Conservation (phyloP, 2,329 filamentous ascomycete species). For the Chaetomium strumarium region DNA sequence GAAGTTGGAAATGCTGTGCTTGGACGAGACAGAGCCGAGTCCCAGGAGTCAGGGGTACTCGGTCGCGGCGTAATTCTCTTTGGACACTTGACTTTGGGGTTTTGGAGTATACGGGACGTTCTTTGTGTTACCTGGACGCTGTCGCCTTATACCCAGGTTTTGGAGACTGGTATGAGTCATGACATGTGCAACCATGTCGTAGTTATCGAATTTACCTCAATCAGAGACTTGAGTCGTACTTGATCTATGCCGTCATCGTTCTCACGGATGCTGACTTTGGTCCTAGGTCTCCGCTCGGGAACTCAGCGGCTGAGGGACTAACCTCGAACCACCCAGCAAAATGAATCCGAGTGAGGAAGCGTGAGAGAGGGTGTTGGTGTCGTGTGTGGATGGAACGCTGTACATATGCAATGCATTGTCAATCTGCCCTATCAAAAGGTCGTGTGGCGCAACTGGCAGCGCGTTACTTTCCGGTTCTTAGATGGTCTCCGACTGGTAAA, state of each 20-base stretch:
- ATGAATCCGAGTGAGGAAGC: too few species aligned
- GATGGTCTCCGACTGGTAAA: too few species aligned
- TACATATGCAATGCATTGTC: too few species aligned
- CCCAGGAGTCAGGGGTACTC: slow-evolving; percentile 22
- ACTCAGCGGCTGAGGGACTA: too few species aligned
- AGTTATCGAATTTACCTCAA: not conserved
- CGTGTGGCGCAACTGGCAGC: too few species aligned
- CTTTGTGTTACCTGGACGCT: not conserved
- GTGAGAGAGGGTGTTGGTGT: too few species aligned
- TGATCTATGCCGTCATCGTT: not conserved
- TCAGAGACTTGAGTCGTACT: not conserved
- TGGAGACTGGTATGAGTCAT: not conserved
- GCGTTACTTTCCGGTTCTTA: too few species aligned
- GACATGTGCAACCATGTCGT: not conserved
- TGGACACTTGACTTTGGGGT: not conserved
- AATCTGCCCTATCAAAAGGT: too few species aligned
- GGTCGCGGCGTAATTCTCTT: slow-evolving; percentile 16
- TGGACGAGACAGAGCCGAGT: slow-evolving; percentile 21
- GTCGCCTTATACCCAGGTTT: not conserved
- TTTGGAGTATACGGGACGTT: not conserved
- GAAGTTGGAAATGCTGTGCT: slow-evolving; percentile 26
- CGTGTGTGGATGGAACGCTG: too few species aligned
- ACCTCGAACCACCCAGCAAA: too few species aligned
- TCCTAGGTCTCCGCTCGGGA: too few species aligned
- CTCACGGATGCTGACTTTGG: too few species aligned